A percentile compares a stretch with the other conserved stretches of the same genome.
Evolutionary conservation across 305 asterid species (phyloP).

Genomic region (Rubia balearica): DNA sequence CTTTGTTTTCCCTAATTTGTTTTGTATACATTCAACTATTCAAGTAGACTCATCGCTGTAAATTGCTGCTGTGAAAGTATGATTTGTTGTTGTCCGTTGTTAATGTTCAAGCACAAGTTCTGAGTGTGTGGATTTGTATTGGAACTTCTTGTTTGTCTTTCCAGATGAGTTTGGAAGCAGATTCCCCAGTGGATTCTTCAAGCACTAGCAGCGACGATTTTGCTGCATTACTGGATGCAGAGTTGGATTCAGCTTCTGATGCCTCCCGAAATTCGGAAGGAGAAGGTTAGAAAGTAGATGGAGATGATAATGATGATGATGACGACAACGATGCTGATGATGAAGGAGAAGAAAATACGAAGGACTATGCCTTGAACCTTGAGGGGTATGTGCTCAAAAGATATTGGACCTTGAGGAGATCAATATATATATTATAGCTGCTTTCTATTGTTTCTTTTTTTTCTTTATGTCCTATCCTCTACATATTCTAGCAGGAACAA

Average conservation of each 20-base stretch:
- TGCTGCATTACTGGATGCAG: conserved; percentile 59
- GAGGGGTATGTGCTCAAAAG: conserved; percentile 26
- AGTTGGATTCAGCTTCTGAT: conserved; percentile 56
- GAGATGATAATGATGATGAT: conserved; percentile 17
- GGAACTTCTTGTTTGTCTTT: conserved; percentile 3
- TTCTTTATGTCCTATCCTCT: conserved; percentile 9
- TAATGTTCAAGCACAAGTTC: not conserved
- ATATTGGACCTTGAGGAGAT: conserved; percentile 1
- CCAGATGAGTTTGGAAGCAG: conserved; percentile 67
- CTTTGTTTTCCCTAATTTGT: not conserved
- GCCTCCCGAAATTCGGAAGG: conserved; percentile 37
- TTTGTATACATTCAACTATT: not conserved
- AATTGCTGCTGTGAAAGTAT: not conserved
- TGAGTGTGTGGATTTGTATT: not conserved
- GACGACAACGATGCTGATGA: not conserved
- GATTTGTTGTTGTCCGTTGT: not conserved
- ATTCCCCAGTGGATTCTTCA: conserved; percentile 70
- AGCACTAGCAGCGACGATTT: conserved; percentile 81
- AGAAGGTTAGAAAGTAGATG: conserved; percentile 29
- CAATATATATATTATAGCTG: not conserved
- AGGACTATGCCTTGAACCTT: conserved; percentile 19
- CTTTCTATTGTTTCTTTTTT: conserved; percentile 16
- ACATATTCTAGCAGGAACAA: conserved; percentile 42
- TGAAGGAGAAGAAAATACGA: conserved; percentile 12
- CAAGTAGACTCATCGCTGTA: not conserved